A percentile compares a stretch with the other conserved stretches of the same genome.
phyloP scores from a whole-genome alignment of 1,139 yeast species.

The Blastobotrys aristatus region DNA sequence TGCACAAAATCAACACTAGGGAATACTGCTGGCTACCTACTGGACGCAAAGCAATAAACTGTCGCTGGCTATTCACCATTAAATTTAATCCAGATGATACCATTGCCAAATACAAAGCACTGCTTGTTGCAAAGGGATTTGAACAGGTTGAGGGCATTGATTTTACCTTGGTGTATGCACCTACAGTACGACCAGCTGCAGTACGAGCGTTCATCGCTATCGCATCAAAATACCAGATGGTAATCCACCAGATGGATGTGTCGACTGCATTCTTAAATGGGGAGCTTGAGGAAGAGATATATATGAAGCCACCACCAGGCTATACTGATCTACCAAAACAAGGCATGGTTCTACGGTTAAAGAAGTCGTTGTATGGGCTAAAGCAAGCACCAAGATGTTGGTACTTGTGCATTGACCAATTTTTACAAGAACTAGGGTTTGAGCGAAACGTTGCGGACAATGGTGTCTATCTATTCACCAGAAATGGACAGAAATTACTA shows the following conservation, averaged over 20 bases:
- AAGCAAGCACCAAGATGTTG: conserved; percentile 27
- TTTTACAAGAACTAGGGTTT: not conserved
- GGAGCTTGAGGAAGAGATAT: conserved; percentile 21
- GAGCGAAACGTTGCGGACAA: not conserved
- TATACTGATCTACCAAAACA: too few species aligned
- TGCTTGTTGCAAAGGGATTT: not conserved
- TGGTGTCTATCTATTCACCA: not conserved
- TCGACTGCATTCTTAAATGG: conserved; percentile 17
- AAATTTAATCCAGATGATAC: not conserved
- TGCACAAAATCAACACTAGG: too few species aligned
- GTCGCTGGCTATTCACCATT: not conserved
- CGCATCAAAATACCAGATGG: not conserved
- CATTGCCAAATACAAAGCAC: not conserved
- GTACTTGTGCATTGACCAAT: not conserved
- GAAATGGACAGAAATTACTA: not conserved
- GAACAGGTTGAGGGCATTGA: not conserved
- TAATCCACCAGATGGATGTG: conserved; percentile 1
- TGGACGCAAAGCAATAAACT: too few species aligned
- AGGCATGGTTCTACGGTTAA: conserved; percentile 18
- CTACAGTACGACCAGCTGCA: not conserved
- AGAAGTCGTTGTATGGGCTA: conserved; percentile 24
- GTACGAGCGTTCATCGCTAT: not conserved
- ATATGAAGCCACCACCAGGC: conserved; percentile 23
- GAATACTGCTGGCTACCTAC: too few species aligned
- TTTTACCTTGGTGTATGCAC: too few species aligned